A percentile compares a stretch with the other conserved stretches of the same genome.
phyloP scores from a whole-genome alignment of 805 yeast genomes.

The Starmera pachycereana region DNA sequence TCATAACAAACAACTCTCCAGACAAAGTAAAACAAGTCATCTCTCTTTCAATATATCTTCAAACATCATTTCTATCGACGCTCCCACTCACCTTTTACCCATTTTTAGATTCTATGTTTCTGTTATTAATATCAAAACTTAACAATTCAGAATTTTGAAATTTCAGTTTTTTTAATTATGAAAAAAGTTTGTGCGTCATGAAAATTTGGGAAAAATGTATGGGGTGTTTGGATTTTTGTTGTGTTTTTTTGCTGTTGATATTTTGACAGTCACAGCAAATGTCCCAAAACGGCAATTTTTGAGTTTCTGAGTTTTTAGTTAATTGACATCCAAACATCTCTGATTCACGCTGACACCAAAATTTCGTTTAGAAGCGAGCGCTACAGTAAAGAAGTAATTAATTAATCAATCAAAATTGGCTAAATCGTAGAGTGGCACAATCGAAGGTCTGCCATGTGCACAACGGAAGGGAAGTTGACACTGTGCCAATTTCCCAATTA shows the following conservation, averaged over 20 bases:
- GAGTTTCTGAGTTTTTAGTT: no score
- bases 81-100: constrained; percentile 20
- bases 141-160: constrained; percentile 1
- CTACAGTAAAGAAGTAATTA: no score
- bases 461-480: constrained; percentile 66
- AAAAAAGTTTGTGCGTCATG: constrained; percentile 1
- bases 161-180: constrained; percentile 8
- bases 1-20: no score
- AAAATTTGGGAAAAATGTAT: no score
- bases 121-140: not conserved
- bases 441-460: constrained; percentile 80
- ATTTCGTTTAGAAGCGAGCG: no score
- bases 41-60: not conserved
- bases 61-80: not conserved
- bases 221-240: no score
- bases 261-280: no score
- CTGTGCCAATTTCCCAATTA: constrained; percentile 30
- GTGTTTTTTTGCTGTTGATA: no score
- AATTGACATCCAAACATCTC: no score
- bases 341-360: no score
- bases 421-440: constrained; percentile 39
- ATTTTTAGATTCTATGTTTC: constrained; percentile 14
- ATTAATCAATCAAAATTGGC: not conserved
- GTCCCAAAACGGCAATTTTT: no score
- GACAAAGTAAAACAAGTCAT: no score